Base-by-base conservation (phyloP, 2,329 filamentous ascomycete genomes). In the Akanthomyces uredinophilus region DNA sequence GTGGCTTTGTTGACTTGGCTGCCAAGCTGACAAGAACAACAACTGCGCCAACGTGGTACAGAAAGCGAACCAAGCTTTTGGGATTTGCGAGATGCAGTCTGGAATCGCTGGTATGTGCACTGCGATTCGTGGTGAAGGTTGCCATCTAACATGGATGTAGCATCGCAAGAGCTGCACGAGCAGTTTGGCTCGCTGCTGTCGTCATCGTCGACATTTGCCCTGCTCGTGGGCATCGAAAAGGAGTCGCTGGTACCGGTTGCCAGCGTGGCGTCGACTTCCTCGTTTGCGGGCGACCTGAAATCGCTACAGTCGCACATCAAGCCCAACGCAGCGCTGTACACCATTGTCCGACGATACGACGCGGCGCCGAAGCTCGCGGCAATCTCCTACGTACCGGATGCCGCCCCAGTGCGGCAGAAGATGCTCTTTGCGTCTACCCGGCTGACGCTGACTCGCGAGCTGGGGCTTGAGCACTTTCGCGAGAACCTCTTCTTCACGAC, bases 391-490 rank as follows among this genome's bases (percentile, higher is more conserved):
- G 86, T 95, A 6, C 91, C 91, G 29, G 89, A 94, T 74, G 72
- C 84, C 1, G 91, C 91, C 44, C 89, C 88, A 32, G 90, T 95
- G 62, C 87, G 91, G 44, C 88, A 92, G 73, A 95, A 95, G 81
- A 95, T 91, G 88, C 83, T 95, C 24, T 93, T 94, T 73, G 90
- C 91, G 6, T 85, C 87, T 27, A 93, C 91, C 32, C 84, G 90
- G 11, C 79, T 93, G 68, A 90, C 90, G 0, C 81, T 95, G 1
- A 83, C 88, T 55, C 84, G 90, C 47, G 90, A 94, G 75, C 80
- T 95, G 11, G 91, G 91, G 51, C 84, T 86, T 60, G 90, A 95
- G 73, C 83, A 91, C 69, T 94, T 95, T 75, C 79, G 87, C 57
- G 89, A 93, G 72, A 89, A 85, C 27, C 80, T 94, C 47, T 92